A percentile compares a stretch with the other conserved stretches of the same genome.
Evolutionary conservation across 345 rosid species (phyloP).

Genomic region (Mangifera indica): DNA sequence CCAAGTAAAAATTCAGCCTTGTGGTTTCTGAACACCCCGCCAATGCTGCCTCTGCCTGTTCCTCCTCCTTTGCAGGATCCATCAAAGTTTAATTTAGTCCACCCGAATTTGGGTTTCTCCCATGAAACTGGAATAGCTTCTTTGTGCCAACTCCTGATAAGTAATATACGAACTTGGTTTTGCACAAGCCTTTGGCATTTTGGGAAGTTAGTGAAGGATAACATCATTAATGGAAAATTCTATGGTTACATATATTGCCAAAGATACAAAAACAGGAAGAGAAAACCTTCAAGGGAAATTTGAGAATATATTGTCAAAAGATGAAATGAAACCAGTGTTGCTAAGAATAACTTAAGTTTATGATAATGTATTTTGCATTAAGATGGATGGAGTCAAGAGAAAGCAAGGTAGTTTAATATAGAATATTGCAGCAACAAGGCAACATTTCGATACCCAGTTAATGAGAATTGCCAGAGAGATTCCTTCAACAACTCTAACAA

Average conservation of each 20-base stretch:
- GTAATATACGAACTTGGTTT: conserved; percentile 27
- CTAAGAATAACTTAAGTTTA: not conserved
- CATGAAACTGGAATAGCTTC: conserved; percentile 65
- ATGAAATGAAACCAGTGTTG: not conserved
- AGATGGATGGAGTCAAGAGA: conserved; percentile 26
- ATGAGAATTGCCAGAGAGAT: conserved; percentile 18
- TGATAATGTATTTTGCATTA: conserved; percentile 4
- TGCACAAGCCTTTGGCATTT: conserved; percentile 34
- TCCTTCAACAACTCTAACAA: conserved; percentile 25
- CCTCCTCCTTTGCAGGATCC: conserved; percentile 56
- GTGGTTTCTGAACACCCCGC: conserved; percentile 80
- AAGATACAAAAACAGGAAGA: not conserved
- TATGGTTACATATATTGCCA: conserved; percentile 1
- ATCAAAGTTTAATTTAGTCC: conserved; percentile 86
- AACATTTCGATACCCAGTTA: conserved; percentile 7
- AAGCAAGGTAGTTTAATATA: conserved; percentile 27
- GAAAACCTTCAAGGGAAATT: not conserved
- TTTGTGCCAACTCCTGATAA: conserved; percentile 44
- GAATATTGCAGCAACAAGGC: conserved; percentile 19
- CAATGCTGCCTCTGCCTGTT: conserved; percentile 64
- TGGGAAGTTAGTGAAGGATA: conserved; percentile 35
- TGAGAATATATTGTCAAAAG: not conserved
- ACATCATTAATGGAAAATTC: conserved; percentile 23
- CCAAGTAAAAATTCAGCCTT: conserved; percentile 76
- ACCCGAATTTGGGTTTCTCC: conserved; percentile 62